Evolutionary conservation across 495 filamentous ascomycete genomes (phyloP), one percentile per base, ranked within the genome.

Genomic region (Emericellopsis terricola): DNA sequence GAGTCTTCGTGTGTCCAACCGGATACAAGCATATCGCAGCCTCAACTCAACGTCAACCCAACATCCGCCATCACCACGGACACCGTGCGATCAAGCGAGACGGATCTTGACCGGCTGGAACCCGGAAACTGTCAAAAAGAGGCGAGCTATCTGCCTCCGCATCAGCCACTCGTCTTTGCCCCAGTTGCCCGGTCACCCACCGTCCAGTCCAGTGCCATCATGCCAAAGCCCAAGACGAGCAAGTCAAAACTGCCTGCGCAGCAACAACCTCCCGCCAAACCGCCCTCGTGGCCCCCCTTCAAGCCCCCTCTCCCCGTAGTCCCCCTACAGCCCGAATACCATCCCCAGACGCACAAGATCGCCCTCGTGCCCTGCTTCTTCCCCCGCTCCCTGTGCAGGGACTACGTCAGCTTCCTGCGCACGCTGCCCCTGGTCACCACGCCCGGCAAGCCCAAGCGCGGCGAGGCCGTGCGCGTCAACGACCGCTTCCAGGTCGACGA

Each of bases 401-500:
- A 68, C 26, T 93, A 87, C 53, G 68, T 82, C 9, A 64, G 66
- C 5, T 94, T 89, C 46, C 71, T 93, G 0, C 62, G 68, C n/a
- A 68, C 63, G 0, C 55, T 94, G 14, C 75, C 82, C 0, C 57
- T 94, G 21, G 65, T 62, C 11, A 93, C 85, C 0, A 94, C 86
- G 0, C 83, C 83, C 0, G 78, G 75, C 0, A 75, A 75, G 31
- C 85, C 86, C 5, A 91, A 85, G 57, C 74, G 71, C 41, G 86
- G 81, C 29, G 74, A 91, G 28, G 87, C 87, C 1, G 54, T 86
- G 18, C 65, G 87, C 14, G 80, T 94, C 28, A 96, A 96, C 50
- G 87, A 94, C 48, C 74, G 87, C 19, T 89, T 80, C 50, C 81
- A 94, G 57, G 62, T 89, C 27, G 61, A 81, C 21, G 87, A 96